Percentiles rank a stretch among this genome's conserved stretches.
These are phyloP conservation scores for Colletotrichum sojae DNA, from an alignment of 2,329 filamentous ascomycete genomes.

Conservation along the genomic window DNA sequence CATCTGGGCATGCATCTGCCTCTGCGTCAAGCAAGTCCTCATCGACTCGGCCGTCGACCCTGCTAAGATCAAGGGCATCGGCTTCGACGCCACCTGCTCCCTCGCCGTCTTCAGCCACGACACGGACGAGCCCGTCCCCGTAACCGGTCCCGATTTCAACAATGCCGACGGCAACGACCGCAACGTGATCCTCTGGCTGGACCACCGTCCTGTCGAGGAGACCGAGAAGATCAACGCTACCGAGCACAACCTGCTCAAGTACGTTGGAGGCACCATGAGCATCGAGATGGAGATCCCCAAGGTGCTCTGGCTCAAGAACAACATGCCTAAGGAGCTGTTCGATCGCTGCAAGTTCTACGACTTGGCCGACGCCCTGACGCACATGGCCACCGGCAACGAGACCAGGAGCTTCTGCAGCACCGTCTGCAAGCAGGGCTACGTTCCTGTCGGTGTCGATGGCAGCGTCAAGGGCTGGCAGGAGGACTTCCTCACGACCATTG, in stretches of 20 bases:
- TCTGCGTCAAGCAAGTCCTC: conserved; percentile 86
- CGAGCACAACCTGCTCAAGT: conserved; percentile 91
- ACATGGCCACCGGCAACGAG: conserved; percentile 93
- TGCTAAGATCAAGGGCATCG: conserved; percentile 85
- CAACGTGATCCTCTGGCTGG: conserved; percentile 97
- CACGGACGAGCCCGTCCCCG: conserved; percentile 90
- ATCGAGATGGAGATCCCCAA: conserved; percentile 99
- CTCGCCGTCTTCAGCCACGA: conserved; percentile 91
- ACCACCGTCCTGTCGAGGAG: conserved; percentile 92
- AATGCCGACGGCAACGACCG: conserved; percentile 85
- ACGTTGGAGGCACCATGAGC: conserved; percentile 98
- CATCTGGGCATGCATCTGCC: conserved; percentile 96
- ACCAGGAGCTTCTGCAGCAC: conserved; percentile 95
- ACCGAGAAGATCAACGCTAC: conserved; percentile 95
- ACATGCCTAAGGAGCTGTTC: conserved; percentile 95
- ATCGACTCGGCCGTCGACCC: conserved; percentile 85
- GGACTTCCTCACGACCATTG: conserved; percentile 90
- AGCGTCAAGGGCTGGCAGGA: conserved; percentile 99
- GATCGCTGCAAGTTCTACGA: conserved; percentile 98
- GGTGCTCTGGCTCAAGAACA: conserved; percentile 97
- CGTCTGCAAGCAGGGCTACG: conserved; percentile 96
- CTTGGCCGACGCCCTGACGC: conserved; percentile 90
- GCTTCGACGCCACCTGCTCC: conserved; percentile 99
- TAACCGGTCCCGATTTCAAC: conserved; percentile 86
- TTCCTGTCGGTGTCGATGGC: conserved; percentile 96